Conservation (phyloP, 441 rosid species). For the Gossypium lobatum region DNA sequence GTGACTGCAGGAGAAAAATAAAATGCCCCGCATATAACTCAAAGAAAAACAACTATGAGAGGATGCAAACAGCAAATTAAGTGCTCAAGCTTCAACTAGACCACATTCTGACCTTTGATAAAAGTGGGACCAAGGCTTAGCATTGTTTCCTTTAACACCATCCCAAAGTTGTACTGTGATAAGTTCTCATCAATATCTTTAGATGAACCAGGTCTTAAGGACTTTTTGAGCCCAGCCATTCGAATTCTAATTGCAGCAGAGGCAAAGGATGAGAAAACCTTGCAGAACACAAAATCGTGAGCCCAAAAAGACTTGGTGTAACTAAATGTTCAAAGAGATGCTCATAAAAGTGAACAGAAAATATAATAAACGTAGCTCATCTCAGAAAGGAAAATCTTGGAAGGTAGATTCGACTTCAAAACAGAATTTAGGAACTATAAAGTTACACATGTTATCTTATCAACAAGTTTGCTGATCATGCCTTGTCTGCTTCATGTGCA, state of each 20-base stretch:
- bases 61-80: slow-evolving; percentile 6
- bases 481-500: neutral
- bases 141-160: slow-evolving; percentile 79
- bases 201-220: slow-evolving; percentile 28
- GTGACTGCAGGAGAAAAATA: slow-evolving; percentile 32
- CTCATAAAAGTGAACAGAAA: neutral
- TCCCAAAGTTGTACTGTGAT: slow-evolving; percentile 62
- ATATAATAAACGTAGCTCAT: neutral
- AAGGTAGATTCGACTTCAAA: neutral
- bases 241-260: slow-evolving; percentile 66
- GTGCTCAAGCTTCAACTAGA: slow-evolving; percentile 12
- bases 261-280: slow-evolving; percentile 71
- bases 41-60: slow-evolving; percentile 16
- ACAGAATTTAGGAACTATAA: neutral
- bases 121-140: slow-evolving; percentile 89
- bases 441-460: neutral
- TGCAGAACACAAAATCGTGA: slow-evolving; percentile 27
- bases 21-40: slow-evolving; percentile 28
- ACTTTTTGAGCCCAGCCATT: slow-evolving; percentile 35
- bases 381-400: neutral
- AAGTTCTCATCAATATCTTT: slow-evolving; percentile 32
- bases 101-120: slow-evolving; percentile 65
- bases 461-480: neutral
- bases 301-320: slow-evolving; percentile 10
- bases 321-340: neutral